A percentile compares a stretch with the other conserved stretches of the same genome.
Conservation (phyloP, 208 protist genomes). For the Phytomonas sp. region DNA sequence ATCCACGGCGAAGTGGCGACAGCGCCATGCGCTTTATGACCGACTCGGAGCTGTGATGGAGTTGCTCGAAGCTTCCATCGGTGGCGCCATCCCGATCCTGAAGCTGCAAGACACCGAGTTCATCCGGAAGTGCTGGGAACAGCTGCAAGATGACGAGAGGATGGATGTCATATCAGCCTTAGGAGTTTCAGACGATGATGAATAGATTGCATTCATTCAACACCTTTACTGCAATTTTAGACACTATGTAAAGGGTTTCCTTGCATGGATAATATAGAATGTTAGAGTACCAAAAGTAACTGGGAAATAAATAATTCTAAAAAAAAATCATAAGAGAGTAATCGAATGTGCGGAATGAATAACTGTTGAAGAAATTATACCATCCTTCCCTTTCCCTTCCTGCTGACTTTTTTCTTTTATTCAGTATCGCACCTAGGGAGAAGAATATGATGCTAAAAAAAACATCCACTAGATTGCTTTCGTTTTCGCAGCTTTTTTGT, state of each 20-base stretch:
- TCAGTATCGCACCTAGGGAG: conserved; percentile 6
- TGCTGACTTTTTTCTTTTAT: conserved; percentile 14
- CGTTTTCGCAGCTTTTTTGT: conserved; percentile 55
- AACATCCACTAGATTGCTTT: conserved; percentile 27
- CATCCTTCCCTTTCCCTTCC: conserved; percentile 12
- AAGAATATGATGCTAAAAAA: conserved; percentile 14
- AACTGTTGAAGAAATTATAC: not conserved
- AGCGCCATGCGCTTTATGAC: conserved; percentile 69
- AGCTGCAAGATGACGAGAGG: conserved; percentile 80
- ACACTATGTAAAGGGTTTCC: conserved; percentile 2
- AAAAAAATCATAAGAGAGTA: not conserved
- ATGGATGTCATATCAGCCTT: conserved; percentile 73
- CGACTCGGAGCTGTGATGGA: conserved; percentile 80
- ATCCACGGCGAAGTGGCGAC: conserved; percentile 83
- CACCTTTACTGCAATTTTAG: conserved; percentile 15
- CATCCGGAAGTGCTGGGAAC: conserved; percentile 69
- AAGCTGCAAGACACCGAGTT: conserved; percentile 72
- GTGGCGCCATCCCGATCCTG: conserved; percentile 78
- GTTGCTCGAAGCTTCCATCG: conserved; percentile 79
- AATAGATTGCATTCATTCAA: conserved; percentile 8
- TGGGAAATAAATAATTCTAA: not conserved
- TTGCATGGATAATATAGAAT: not conserved
- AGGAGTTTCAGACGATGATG: conserved; percentile 22
- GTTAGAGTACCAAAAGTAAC: not conserved
- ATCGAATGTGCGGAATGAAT: not conserved